Percentiles rank a stretch among this genome's conserved stretches.
Evolutionary conservation across 2,329 filamentous ascomycete species (phyloP).

Genomic region (Fusarium temperatum): DNA sequence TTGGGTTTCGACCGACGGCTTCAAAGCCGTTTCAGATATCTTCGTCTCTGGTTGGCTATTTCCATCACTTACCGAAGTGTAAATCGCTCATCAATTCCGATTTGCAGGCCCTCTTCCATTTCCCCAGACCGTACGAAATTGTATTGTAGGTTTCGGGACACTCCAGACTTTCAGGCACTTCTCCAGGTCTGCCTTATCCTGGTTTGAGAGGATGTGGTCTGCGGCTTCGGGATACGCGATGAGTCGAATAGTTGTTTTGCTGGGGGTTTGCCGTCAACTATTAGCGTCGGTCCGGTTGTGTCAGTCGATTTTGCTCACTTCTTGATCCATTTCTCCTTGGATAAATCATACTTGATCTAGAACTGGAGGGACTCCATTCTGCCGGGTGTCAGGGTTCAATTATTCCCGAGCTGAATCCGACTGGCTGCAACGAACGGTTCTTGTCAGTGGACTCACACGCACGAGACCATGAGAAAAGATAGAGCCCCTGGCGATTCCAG

Average conservation of each 20-base stretch:
- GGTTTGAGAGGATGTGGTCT: not conserved
- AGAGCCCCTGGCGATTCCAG: constrained; percentile 18
- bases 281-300: constrained; percentile 17
- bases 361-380: constrained; percentile 26
- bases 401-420: constrained; percentile 34
- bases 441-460: constrained; percentile 8
- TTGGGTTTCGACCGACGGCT: constrained; percentile 25
- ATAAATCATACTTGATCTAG: not conserved
- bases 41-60: constrained; percentile 15
- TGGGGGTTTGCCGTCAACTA: not conserved
- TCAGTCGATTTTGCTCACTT: constrained; percentile 3
- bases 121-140: constrained; percentile 35
- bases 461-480: constrained; percentile 21
- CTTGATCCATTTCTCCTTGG: constrained; percentile 17
- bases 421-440: constrained; percentile 27
- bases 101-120: constrained; percentile 32
- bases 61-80: constrained; percentile 15
- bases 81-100: constrained; percentile 41
- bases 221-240: constrained; percentile 29
- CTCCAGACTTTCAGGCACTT: constrained; percentile 25
- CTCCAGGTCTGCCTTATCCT: too few species aligned
- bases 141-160: constrained; percentile 21
- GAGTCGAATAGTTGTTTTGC: not conserved
- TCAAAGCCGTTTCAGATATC: constrained; percentile 33
- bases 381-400: constrained; percentile 23